Base-by-base conservation (phyloP, 352 stramenopile species). In the Pelagophyceae sp. region DNA sequence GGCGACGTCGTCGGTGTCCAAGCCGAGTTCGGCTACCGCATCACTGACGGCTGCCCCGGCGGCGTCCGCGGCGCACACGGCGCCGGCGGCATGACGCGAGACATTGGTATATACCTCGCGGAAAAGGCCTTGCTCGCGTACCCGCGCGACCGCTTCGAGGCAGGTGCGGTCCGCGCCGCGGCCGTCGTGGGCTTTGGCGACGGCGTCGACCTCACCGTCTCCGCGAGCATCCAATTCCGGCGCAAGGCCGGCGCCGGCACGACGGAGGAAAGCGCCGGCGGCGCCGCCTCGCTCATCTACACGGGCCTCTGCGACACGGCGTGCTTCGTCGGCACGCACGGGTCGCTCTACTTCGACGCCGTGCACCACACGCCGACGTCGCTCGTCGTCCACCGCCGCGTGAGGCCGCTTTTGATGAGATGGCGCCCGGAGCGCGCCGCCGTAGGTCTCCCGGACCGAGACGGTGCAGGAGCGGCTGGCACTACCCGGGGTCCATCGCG, bases 1-100 rank as follows among this genome's bases (percentile, higher is more conserved):
- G 90, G 88, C 1, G 80, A 91, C 20, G 83, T 93, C 0, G 87
- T 88, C 72, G 83, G 89, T 60, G 85, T 93, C 17, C 83, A 91
- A 65, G 84, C 87, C 0, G 88, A 89, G 60, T 90, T 94, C 50
- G 90, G 89, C 15, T 74, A 74, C 67, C 35, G 31, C 67, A 58
- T 74, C 38, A 37, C 67, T 2, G 58, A 74, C 2, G 67, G 67
- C 15, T 51, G 35, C 23, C 67, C 67, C 15, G 67, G 1, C 6
- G 17, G 35, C 15, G 37, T 74, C 17, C 67, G 67, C 35, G 67
- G 67, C 15, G 6, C 25, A 33, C 35, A 0, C 17, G 67, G 11
- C 2, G 58, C 67, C 35, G 67, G 67, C 2, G 67, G 67, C 35
- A 74, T 74, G 67, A 32, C 35, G 27, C 38, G 38, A 2, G 67